Percentiles rank a stretch among this genome's conserved stretches.
Evolutionary conservation across 495 filamentous ascomycete species (phyloP).

Genomic region (Viridothelium virens): DNA sequence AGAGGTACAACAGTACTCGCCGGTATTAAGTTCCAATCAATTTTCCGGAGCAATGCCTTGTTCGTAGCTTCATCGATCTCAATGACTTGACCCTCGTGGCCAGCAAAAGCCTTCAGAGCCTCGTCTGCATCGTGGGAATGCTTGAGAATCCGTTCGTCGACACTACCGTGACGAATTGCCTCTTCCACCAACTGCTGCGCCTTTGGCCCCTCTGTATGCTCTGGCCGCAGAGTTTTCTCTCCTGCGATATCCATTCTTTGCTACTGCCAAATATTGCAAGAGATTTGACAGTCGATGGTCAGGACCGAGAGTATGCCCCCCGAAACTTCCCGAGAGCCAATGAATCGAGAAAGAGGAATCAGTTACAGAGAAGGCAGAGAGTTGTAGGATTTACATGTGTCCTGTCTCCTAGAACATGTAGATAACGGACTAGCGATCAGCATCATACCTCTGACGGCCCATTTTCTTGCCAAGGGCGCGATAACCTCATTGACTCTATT

Average conservation of each 20-base stretch:
- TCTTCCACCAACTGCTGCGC: conserved; percentile 14
- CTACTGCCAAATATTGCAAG: not conserved
- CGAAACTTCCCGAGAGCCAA: not conserved
- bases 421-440: not conserved
- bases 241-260: not conserved
- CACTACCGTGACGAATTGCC: conserved; percentile 29
- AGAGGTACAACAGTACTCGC: conserved; percentile 18
- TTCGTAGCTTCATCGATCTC: conserved; percentile 51
- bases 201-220: not conserved
- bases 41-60: conserved; percentile 34
- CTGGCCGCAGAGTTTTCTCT: not conserved
- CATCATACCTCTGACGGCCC: too few relatives aligned
- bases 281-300: not conserved
- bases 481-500: too few relatives aligned
- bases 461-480: too few relatives aligned
- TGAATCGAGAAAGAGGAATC: not conserved
- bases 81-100: conserved; percentile 42
- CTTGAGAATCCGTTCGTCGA: conserved; percentile 36
- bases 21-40: conserved; percentile 37
- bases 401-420: not conserved
- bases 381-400: too few relatives aligned
- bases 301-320: too few relatives aligned
- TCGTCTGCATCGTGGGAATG: conserved; percentile 55
- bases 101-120: conserved; percentile 50
- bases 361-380: not conserved